Conservation (phyloP, 805 yeast species). For the Kodamaea laetipori region DNA sequence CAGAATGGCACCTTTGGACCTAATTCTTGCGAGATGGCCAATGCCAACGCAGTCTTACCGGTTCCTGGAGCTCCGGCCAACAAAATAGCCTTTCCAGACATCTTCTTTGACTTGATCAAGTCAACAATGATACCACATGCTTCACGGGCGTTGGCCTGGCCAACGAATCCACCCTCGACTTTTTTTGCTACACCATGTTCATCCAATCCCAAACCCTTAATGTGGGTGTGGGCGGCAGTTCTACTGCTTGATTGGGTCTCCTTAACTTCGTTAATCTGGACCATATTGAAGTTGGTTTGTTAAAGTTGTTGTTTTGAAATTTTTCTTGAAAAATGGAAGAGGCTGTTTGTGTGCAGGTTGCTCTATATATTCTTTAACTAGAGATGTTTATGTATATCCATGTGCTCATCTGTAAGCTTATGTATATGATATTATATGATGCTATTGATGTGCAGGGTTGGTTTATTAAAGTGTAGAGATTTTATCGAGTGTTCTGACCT, state of each 20-base stretch:
- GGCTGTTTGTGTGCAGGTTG: constrained; percentile 1
- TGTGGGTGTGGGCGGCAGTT: constrained; percentile 96
- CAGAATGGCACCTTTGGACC: constrained; percentile 98
- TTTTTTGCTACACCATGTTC: constrained; percentile 83
- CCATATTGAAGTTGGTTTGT: constrained; percentile 47
- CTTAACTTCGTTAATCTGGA: constrained; percentile 75
- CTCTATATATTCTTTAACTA: neutral
- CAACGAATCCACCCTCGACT: constrained; percentile 87
- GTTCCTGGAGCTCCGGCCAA: constrained; percentile 98
- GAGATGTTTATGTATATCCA: too few species aligned
- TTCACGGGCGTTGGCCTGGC: constrained; percentile 74
- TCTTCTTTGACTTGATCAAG: constrained; percentile 84
- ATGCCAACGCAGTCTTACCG: constrained; percentile 95
- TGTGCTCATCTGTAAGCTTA: too few species aligned
- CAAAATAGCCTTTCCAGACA: constrained; percentile 94
- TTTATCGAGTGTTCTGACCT: too few species aligned
- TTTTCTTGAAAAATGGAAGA: neutral
- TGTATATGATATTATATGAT: too few species aligned
- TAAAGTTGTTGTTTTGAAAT: constrained; percentile 6
- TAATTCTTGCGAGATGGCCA: constrained; percentile 92
- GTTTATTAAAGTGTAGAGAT: too few species aligned
- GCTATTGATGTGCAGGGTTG: too few species aligned
- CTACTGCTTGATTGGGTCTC: constrained; percentile 57
- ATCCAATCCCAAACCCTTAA: constrained; percentile 91
- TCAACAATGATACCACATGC: constrained; percentile 96